These are phyloP conservation scores for Mrakia blollopis DNA, from an alignment of 768 basidiomycete genomes.

Conservation along the genomic window DNA sequence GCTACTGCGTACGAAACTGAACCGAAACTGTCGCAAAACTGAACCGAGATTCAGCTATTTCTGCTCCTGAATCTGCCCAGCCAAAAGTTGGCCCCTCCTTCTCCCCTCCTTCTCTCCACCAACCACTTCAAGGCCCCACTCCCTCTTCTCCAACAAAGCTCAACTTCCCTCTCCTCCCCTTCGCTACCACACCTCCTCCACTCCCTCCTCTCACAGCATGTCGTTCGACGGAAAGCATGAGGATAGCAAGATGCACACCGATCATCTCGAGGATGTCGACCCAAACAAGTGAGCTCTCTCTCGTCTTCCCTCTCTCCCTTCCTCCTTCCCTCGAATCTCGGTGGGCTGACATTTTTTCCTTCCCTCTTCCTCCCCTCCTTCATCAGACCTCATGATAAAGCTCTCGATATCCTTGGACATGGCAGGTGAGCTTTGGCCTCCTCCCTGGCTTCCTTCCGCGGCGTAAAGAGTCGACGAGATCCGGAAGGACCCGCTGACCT, in stretches of 20 bases:
- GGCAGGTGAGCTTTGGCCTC: background rate
- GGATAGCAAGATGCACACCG: background rate
- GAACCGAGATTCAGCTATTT: too few species aligned
- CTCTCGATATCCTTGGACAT: slow-evolving; percentile 15
- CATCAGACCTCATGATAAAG: background rate
- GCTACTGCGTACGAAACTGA: too few species aligned
- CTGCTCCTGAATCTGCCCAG: too few species aligned
- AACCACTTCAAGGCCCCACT: background rate
- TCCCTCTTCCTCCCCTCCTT: background rate
- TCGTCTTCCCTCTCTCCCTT: too few species aligned
- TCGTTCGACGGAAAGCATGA: background rate
- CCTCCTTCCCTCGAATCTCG: background rate
- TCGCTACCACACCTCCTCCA: background rate
- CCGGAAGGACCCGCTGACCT: too few species aligned
- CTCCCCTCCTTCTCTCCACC: background rate
- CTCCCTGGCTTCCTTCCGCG: too few species aligned
- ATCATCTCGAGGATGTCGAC: background rate
- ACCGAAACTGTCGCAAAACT: too few species aligned
- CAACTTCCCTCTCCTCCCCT: background rate
- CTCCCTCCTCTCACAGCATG: background rate
- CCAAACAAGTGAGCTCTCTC: background rate
- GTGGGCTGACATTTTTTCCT: background rate
- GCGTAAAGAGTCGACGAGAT: too few species aligned
- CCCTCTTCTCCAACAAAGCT: background rate
- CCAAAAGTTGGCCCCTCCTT: too few species aligned